Conservation (phyloP, 768 basidiomycete species). For the Piloderma croceum region DNA sequence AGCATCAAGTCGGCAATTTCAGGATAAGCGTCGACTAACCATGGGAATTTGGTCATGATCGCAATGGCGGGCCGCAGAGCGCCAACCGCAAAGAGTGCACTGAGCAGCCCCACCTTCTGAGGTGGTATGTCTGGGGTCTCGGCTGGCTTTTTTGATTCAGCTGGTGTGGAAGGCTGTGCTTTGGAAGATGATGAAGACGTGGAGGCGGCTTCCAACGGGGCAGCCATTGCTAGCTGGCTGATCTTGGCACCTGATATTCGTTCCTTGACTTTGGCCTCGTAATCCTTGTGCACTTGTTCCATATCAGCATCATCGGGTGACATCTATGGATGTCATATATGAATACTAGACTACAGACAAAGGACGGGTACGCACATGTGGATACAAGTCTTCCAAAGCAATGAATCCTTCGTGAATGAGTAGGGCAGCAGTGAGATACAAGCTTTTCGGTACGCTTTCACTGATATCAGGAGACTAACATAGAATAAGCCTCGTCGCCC, state of each 20-base stretch:
- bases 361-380: constrained; percentile 60
- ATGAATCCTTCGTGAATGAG: constrained; percentile 89
- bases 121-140: constrained; percentile 45
- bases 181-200: constrained; percentile 35
- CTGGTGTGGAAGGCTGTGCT: constrained; percentile 33
- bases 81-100: constrained; percentile 81
- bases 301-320: constrained; percentile 74
- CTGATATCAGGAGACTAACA: constrained; percentile 49
- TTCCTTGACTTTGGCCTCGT: constrained; percentile 55
- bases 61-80: constrained; percentile 72
- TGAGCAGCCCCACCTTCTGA: constrained; percentile 76
- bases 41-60: constrained; percentile 78
- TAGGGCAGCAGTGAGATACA: constrained; percentile 80
- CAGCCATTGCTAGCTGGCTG: constrained; percentile 81
- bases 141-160: constrained; percentile 28
- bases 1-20: constrained; percentile 86
- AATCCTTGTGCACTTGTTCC: constrained; percentile 59
- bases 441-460: constrained; percentile 60
- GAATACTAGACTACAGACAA: constrained; percentile 1
- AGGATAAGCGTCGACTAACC: constrained; percentile 74
- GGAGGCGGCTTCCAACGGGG: constrained; percentile 63
- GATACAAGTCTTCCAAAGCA: constrained; percentile 80
- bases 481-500: constrained; percentile 10
- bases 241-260: constrained; percentile 63
- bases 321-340: constrained; percentile 39